Evolutionary conservation across 2,329 filamentous ascomycete species (phyloP).

Genomic region (Neopestalotiopsis sp.): DNA sequence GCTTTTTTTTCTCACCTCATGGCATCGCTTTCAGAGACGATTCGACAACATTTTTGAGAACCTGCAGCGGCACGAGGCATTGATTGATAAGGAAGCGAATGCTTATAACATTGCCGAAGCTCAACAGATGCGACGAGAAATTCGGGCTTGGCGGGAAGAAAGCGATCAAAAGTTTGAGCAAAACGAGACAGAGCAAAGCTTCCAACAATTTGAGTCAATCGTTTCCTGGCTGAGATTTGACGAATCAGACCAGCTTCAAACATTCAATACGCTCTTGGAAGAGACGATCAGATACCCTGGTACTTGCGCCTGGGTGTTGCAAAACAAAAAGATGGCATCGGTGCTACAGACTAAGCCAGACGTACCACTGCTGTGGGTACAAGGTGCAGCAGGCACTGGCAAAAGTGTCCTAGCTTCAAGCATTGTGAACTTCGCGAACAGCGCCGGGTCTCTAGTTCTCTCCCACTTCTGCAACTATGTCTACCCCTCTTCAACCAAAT

Average conservation of each 20-base stretch:
- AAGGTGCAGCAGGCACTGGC: background rate
- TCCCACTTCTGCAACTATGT: background rate
- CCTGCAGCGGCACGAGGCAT: constrained; percentile 32
- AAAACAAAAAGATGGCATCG: background rate
- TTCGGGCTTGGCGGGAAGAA: constrained; percentile 27
- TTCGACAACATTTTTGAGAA: constrained; percentile 20
- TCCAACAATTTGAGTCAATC: background rate
- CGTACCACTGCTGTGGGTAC: background rate
- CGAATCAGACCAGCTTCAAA: background rate
- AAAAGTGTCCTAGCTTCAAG: background rate
- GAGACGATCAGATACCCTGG: background rate
- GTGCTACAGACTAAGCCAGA: background rate
- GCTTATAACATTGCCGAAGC: constrained; percentile 35
- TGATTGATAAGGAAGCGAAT: constrained; percentile 40
- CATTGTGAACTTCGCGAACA: background rate
- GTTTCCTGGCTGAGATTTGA: background rate
- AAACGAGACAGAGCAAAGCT: background rate
- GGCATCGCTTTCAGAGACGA: background rate
- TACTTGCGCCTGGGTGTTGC: background rate
- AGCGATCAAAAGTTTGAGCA: background rate
- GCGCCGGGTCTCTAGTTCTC: background rate
- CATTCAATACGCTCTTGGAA: background rate
- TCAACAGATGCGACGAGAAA: constrained; percentile 25
- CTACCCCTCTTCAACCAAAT: background rate
- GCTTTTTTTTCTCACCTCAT: background rate